These are phyloP conservation scores for Emmonsiellopsis sp. DNA, from an alignment of 2,329 filamentous ascomycete genomes.

Conservation along the genomic window DNA sequence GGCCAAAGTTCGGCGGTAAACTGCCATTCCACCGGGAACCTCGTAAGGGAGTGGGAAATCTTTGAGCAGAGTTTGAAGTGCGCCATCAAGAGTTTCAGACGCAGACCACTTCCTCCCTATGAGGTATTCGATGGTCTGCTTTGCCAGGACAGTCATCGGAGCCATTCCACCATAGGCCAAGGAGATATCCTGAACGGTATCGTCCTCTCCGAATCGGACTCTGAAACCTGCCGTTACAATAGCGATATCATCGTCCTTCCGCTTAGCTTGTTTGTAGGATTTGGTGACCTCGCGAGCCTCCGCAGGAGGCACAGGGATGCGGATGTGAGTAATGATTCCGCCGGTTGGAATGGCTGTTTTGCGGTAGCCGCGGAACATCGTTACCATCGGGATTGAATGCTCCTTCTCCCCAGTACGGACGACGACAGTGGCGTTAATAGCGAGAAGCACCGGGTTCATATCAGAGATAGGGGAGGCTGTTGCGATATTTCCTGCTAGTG, in stretches of 20 bases:
- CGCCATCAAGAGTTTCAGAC: conserved; percentile 65
- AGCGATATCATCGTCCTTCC: conserved; percentile 87
- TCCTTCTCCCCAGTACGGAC: conserved; percentile 60
- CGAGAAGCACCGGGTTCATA: conserved; percentile 76
- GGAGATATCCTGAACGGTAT: conserved; percentile 58
- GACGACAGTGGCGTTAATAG: conserved; percentile 63
- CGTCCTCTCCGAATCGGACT: conserved; percentile 54
- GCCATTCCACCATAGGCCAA: conserved; percentile 86
- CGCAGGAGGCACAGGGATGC: conserved; percentile 58
- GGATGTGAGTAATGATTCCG: conserved; percentile 68
- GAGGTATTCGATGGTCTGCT: conserved; percentile 58
- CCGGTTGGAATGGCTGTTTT: conserved; percentile 64
- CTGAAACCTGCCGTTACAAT: conserved; percentile 76
- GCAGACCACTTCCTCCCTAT: conserved; percentile 64
- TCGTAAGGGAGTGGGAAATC: conserved; percentile 78
- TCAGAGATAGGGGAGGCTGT: conserved; percentile 86
- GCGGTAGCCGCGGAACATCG: conserved; percentile 78
- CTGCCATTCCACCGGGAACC: conserved; percentile 84
- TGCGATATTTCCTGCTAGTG: conserved; percentile 74
- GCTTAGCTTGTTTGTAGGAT: conserved; percentile 82
- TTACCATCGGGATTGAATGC: conserved; percentile 66
- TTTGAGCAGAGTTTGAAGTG: conserved; percentile 65
- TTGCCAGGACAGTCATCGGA: conserved; percentile 67
- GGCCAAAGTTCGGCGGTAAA: conserved; percentile 72
- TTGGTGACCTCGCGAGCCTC: conserved; percentile 67